Evolutionary conservation across 1,139 yeast genomes (phyloP).

Genomic region (Sugiyamaella pinicola): DNA sequence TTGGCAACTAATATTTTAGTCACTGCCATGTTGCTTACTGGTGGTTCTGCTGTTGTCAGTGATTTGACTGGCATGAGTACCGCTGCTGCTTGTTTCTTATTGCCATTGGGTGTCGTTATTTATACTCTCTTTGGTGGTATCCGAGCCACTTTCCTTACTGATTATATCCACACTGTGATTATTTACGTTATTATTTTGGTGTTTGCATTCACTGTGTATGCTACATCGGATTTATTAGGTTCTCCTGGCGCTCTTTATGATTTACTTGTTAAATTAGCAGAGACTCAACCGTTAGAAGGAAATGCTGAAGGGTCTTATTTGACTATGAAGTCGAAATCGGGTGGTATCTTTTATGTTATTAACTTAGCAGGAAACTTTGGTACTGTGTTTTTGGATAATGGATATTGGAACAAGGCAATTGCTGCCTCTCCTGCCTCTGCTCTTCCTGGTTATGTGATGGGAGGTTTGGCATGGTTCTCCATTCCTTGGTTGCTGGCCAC

Average conservation of each 20-base stretch:
- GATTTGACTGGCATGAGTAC: constrained; percentile 75
- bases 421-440: constrained; percentile 85
- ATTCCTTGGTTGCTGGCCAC: constrained; percentile 82
- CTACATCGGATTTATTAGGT: constrained; percentile 66
- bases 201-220: constrained; percentile 42
- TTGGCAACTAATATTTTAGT: constrained; percentile 84
- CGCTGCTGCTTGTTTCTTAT: constrained; percentile 75
- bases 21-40: constrained; percentile 76
- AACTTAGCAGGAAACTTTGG: constrained; percentile 84
- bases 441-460: constrained; percentile 84
- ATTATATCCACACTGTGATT: constrained; percentile 70
- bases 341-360: constrained; percentile 82
- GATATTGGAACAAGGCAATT: constrained; percentile 84
- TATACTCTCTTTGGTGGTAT: constrained; percentile 89
- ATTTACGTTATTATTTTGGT: constrained; percentile 45
- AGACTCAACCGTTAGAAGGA: constrained; percentile 51
- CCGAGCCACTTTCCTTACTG: constrained; percentile 87
- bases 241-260: constrained; percentile 84
- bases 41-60: constrained; percentile 78
- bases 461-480: constrained; percentile 93
- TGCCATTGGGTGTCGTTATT: constrained; percentile 80
- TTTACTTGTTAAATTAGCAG: constrained; percentile 56
- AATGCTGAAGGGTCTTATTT: constrained; percentile 74
- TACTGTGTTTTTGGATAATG: constrained; percentile 84
- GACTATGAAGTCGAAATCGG: constrained; percentile 66